phyloP scores from a whole-genome alignment of 768 basidiomycete genomes.

The Zangia roseola region DNA sequence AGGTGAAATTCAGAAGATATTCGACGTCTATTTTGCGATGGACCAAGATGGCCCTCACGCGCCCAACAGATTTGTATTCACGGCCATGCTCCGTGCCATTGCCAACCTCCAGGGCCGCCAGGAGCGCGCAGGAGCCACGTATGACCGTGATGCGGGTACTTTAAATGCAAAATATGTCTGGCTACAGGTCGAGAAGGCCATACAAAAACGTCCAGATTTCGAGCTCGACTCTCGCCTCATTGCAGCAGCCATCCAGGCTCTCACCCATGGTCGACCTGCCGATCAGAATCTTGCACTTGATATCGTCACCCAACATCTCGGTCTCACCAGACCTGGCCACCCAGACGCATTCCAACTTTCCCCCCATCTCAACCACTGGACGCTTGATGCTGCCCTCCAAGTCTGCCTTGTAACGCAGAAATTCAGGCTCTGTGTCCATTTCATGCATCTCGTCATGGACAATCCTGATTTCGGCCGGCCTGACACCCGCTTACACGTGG shows the following conservation, averaged over 20 bases:
- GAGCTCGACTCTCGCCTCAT: constrained; percentile 54
- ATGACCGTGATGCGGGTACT: constrained; percentile 41
- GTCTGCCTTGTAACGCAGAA: constrained; percentile 53
- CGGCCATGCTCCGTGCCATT: constrained; percentile 60
- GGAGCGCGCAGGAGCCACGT: constrained; percentile 20
- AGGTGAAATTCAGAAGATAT: constrained; percentile 61
- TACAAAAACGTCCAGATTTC: constrained; percentile 45
- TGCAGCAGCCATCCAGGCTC: constrained; percentile 49
- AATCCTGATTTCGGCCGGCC: constrained; percentile 22
- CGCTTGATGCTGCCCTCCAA: constrained; percentile 53
- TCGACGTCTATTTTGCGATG: constrained; percentile 72
- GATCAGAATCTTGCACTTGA: constrained; percentile 70
- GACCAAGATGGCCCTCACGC: constrained; percentile 62
- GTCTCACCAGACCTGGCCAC: constrained; percentile 52
- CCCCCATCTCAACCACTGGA: constrained; percentile 43
- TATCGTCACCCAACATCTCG: constrained; percentile 60
- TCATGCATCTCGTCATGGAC: constrained; percentile 59
- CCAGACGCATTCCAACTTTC: constrained; percentile 35
- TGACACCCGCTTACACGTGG: constrained; percentile 40
- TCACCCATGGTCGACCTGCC: constrained; percentile 51
- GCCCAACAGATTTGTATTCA: constrained; percentile 60
- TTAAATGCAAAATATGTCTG: constrained; percentile 72
- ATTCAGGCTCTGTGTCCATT: constrained; percentile 49
- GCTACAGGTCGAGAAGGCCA: constrained; percentile 57
- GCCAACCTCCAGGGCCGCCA: constrained; percentile 24